Evolutionary conservation across 2,329 filamentous ascomycete species (phyloP).

Genomic region (Alternaria novae-zelandiae): DNA sequence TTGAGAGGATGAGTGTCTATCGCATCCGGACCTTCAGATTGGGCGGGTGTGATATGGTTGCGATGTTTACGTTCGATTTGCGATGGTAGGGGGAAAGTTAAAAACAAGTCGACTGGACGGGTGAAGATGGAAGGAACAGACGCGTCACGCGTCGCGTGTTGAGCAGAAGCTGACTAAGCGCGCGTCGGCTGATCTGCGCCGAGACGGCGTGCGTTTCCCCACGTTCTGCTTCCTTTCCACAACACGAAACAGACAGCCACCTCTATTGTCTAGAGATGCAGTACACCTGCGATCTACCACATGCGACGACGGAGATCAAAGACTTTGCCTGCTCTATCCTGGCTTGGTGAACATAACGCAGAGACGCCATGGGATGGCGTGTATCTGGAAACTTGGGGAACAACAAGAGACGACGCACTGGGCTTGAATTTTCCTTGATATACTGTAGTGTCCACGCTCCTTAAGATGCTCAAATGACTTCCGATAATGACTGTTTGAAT

Average conservation of each 20-base stretch:
- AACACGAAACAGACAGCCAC: not conserved
- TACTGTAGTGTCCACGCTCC: not conserved
- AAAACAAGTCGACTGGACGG: too few species aligned
- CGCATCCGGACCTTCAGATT: not conserved
- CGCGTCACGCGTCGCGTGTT: not conserved
- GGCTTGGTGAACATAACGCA: not conserved
- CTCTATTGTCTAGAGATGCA: not conserved
- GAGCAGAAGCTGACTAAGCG: not conserved
- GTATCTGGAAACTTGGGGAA: too few species aligned
- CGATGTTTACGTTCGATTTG: too few species aligned
- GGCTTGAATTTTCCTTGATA: not conserved
- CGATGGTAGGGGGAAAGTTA: too few species aligned
- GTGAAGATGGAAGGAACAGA: not conserved
- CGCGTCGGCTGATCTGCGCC: not conserved
- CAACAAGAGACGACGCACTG: too few species aligned
- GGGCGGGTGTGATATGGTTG: not conserved
- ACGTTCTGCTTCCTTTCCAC: not conserved
- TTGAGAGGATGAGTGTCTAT: not conserved
- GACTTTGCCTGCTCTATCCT: not conserved
- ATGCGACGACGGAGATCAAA: not conserved
- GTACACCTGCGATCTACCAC: not conserved
- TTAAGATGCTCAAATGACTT: not conserved
- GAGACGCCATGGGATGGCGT: too few species aligned
- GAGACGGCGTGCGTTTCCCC: not conserved
- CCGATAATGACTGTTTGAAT: too few species aligned